Conservation (phyloP, 805 yeast genomes). For the Blastobotrys attinorum region DNA sequence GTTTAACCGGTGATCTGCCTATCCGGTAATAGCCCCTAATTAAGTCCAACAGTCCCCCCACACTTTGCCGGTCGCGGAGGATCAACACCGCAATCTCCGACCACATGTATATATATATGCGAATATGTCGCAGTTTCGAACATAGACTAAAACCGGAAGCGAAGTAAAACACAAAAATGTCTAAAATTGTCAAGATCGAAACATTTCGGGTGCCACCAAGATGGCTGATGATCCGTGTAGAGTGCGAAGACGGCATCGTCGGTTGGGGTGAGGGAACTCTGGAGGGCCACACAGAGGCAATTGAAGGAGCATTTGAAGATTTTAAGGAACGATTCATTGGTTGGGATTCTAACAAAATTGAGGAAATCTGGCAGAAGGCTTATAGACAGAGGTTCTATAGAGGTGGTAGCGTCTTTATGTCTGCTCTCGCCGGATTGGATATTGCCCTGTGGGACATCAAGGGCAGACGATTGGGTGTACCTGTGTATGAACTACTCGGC, state of each 20-base stretch:
- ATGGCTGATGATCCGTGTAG: conserved; percentile 25
- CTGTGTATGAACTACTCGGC: conserved; percentile 25
- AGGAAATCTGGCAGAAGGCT: conserved; percentile 24
- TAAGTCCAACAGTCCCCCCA: too few relatives aligned
- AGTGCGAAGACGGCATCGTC: conserved; percentile 20
- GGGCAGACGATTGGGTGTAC: conserved; percentile 26
- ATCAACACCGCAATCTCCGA: too few relatives aligned
- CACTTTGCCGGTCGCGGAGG: too few relatives aligned
- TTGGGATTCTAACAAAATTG: conserved; percentile 25
- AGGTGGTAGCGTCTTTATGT: conserved; percentile 28
- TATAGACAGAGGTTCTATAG: conserved; percentile 28
- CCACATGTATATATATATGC: too few relatives aligned
- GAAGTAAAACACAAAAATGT: too few relatives aligned
- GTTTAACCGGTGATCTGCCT: too few relatives aligned
- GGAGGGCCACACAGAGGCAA: conserved; percentile 28
- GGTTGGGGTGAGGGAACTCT: conserved; percentile 29
- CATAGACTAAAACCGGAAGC: too few relatives aligned
- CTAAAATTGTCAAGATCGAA: conserved; percentile 20
- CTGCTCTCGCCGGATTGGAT: conserved; percentile 28
- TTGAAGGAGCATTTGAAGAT: conserved; percentile 27
- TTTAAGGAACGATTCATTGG: conserved; percentile 26
- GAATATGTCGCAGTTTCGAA: too few relatives aligned
- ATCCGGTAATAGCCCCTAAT: too few relatives aligned
- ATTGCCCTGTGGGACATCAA: conserved; percentile 30
- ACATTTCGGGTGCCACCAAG: conserved; percentile 27